A percentile compares a stretch with the other conserved stretches of the same genome.
Conservation (phyloP, 352 stramenopile species). For the Phytophthora tubulina region DNA sequence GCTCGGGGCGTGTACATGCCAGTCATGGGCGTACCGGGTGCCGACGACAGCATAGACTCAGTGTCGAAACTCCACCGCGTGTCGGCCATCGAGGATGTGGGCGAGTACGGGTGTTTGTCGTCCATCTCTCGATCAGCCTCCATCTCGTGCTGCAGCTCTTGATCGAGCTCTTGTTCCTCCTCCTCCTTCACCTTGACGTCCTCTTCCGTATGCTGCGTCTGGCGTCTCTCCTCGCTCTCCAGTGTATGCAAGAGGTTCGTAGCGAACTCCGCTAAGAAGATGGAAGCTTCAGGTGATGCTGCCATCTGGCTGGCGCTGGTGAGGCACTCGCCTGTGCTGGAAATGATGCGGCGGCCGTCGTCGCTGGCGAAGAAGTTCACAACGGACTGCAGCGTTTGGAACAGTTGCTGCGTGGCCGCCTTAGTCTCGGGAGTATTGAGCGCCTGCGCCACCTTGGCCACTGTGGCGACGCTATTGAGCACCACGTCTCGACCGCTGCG, state of each 20-base stretch:
- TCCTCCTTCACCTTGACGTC: constrained; percentile 21
- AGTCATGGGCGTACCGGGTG: constrained; percentile 40
- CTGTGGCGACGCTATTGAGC: constrained; percentile 69
- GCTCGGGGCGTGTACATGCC: constrained; percentile 26
- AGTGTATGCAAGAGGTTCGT: constrained; percentile 80
- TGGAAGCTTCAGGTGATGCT: constrained; percentile 75
- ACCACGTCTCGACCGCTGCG: constrained; percentile 66
- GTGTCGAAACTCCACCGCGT: constrained; percentile 66
- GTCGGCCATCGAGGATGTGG: constrained; percentile 58
- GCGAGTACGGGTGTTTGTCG: constrained; percentile 44
- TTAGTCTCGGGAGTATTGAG: constrained; percentile 81
- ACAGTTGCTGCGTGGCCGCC: constrained; percentile 65
- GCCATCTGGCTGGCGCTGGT: constrained; percentile 61
- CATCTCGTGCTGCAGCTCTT: constrained; percentile 15
- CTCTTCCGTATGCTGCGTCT: constrained; percentile 12
- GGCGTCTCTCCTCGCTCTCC: constrained; percentile 61
- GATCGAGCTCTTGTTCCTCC: constrained; percentile 29
- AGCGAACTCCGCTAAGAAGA: constrained; percentile 78
- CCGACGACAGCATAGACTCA: constrained; percentile 57
- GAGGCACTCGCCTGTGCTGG: constrained; percentile 61
- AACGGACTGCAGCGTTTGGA: constrained; percentile 71
- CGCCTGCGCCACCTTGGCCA: constrained; percentile 72
- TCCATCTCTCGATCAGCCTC: constrained; percentile 17
- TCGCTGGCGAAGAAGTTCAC: constrained; percentile 82
- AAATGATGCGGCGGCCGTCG: constrained; percentile 65